Evolutionary conservation across 2,329 filamentous ascomycete species (phyloP).

Genomic region (Anisogramma anomala): DNA sequence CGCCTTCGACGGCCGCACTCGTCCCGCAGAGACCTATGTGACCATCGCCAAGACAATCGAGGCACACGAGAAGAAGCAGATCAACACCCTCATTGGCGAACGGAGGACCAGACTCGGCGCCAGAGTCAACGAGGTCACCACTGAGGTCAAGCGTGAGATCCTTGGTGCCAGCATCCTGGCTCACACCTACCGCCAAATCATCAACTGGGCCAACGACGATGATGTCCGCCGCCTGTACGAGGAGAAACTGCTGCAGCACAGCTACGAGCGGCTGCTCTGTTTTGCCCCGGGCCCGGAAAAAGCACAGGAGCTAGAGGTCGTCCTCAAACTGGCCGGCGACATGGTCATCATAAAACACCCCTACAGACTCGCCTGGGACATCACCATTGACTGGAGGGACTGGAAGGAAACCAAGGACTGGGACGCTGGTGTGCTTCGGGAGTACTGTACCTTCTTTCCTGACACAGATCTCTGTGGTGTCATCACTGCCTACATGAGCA

Average conservation of each 20-base stretch:
- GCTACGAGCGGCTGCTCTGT: conserved; percentile 64
- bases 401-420: conserved; percentile 60
- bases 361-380: conserved; percentile 80
- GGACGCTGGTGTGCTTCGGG: conserved; percentile 64
- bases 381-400: conserved; percentile 83
- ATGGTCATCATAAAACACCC: conserved; percentile 97
- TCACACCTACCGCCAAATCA: conserved; percentile 66
- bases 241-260: conserved; percentile 75
- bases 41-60: conserved; percentile 76
- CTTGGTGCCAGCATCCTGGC: conserved; percentile 67
- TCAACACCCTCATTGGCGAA: conserved; percentile 83
- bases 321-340: conserved; percentile 67
- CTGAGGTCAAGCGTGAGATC: conserved; percentile 80
- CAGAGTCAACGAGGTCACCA: conserved; percentile 68
- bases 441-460: conserved; percentile 76
- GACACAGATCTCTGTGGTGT: conserved; percentile 73
- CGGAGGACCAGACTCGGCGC: conserved; percentile 79
- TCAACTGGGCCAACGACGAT: conserved; percentile 85
- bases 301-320: conserved; percentile 54
- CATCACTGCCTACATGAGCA: conserved; percentile 69
- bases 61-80: conserved; percentile 72
- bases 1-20: conserved; percentile 70
- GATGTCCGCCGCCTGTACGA: conserved; percentile 74
- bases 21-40: conserved; percentile 70
- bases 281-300: conserved; percentile 56